These are phyloP conservation scores for Neoboletus magnificus DNA, from an alignment of 768 basidiomycete genomes.

Conservation along the genomic window DNA sequence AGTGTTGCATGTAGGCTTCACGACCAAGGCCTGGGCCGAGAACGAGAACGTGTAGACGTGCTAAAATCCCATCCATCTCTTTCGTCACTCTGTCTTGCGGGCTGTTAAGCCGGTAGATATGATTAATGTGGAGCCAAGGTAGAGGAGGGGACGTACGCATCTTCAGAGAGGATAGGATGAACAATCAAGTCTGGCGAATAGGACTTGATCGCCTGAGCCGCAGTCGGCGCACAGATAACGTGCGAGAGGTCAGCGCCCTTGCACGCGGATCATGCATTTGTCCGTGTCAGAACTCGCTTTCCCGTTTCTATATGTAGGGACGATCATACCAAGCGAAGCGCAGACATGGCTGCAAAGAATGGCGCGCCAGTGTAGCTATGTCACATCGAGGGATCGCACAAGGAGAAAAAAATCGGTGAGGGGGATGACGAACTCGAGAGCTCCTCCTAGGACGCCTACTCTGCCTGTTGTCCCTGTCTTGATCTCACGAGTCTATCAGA, in stretches of 20 bases:
- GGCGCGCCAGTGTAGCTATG: slow-evolving; percentile 94
- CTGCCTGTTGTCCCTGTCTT: slow-evolving; percentile 50
- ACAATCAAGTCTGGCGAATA: slow-evolving; percentile 98
- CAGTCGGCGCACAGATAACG: slow-evolving; percentile 93
- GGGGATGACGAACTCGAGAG: slow-evolving; percentile 67
- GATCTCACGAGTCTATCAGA: background rate
- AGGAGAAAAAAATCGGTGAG: background rate
- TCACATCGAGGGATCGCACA: background rate
- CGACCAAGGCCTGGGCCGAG: slow-evolving; percentile 95
- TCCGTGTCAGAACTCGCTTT: background rate
- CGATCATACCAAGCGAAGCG: slow-evolving; percentile 66
- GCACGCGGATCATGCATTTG: background rate
- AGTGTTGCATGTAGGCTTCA: slow-evolving; percentile 84
- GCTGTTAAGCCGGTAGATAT: slow-evolving; percentile 30
- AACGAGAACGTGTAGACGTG: slow-evolving; percentile 87
- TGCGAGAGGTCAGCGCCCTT: slow-evolving; percentile 94
- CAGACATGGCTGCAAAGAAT: slow-evolving; percentile 91
- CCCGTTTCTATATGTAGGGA: background rate
- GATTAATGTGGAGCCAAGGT: background rate
- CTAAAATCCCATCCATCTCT: slow-evolving; percentile 64
- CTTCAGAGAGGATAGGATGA: slow-evolving; percentile 81
- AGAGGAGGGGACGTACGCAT: slow-evolving; percentile 45
- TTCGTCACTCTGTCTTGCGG: slow-evolving; percentile 45
- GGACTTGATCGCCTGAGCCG: slow-evolving; percentile 91
- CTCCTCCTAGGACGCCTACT: slow-evolving; percentile 92